Evolutionary conservation across 768 basidiomycete species (phyloP), one percentile per base, ranked within the genome.

Genomic region (Pseudohyphozyma bogoriensis): DNA sequence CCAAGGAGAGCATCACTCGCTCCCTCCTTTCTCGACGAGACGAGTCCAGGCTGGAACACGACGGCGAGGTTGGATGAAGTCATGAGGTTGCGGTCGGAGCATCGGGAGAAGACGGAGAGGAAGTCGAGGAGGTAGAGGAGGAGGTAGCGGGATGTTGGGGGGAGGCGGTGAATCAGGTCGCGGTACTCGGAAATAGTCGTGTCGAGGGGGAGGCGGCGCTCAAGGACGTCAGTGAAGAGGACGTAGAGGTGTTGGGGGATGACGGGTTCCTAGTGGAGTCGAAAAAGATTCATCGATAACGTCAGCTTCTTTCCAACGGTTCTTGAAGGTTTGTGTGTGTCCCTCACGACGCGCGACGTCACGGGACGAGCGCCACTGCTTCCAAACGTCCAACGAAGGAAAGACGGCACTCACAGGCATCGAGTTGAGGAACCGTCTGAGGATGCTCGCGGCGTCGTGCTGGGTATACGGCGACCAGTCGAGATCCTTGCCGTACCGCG

Each of bases 391-490:
- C 7, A 18, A 59, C 35, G 57, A 50, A 26, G 46, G n/a, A 28
- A 24, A 16, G 22, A 7, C 10, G 8, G 13, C 24, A 82, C 87
- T 73, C 69, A 92, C 92, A 35, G 95, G 91, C 86, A 97, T 89
- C 72, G 87, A 86, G 1, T 92, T 97, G 52, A 99, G 82, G 74
- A 89, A 99, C 77, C 93, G 78, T 60, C 93, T 81, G 71, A 97
- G 90, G 56, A 99, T 90, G 68, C 88, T 95, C 24, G 93, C 93
- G 53, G 95, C 90, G 72, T 99, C 93, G 72, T 99, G 93, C 18
- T 89, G 82, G n/a, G 86, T 93, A 73, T 85, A 96, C 24, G 80
- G 78, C 69, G 87, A 84, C 91, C 93, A 96, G 67, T 95, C 86
- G 44, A 99, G 77, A 55, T 83, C 81, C 75, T 95, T 96, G 61